A percentile compares a stretch with the other conserved stretches of the same genome.
phyloP scores from a whole-genome alignment of 768 basidiomycete genomes.

The Mycena metata region DNA sequence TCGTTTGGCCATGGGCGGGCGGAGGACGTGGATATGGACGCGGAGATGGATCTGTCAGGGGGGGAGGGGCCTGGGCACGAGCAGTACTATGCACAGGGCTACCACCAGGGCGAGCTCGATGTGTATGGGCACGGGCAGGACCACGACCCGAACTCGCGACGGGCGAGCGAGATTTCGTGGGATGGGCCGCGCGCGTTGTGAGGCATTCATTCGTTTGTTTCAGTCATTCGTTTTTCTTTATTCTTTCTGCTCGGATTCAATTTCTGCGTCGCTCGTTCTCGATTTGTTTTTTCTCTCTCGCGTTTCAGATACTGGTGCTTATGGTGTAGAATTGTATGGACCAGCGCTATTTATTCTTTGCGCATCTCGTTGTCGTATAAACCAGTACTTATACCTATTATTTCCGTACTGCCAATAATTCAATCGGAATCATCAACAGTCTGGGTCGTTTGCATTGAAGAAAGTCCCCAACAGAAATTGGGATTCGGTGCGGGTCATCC shows the following conservation, averaged over 20 bases:
- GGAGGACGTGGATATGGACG: slow-evolving; percentile 24
- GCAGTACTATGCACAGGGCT: slow-evolving; percentile 34
- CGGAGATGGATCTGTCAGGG: slow-evolving; percentile 9
- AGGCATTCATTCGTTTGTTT: slow-evolving; percentile 38
- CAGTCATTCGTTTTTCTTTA: slow-evolving; percentile 34
- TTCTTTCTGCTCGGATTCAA: neutral
- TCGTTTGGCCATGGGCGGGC: slow-evolving; percentile 42
- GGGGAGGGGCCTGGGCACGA: slow-evolving; percentile 1
- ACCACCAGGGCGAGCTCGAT: slow-evolving; percentile 44
- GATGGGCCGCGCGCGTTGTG: slow-evolving; percentile 58
- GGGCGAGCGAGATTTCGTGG: slow-evolving; percentile 52
- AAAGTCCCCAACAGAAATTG: too few relatives aligned
- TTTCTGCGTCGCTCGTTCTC: slow-evolving; percentile 15
- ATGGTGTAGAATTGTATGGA: slow-evolving; percentile 38
- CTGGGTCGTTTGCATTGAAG: too few relatives aligned
- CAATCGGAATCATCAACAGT: neutral
- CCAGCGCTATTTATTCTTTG: slow-evolving; percentile 24
- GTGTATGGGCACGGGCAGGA: slow-evolving; percentile 40
- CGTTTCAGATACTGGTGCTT: slow-evolving; percentile 40
- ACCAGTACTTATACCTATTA: slow-evolving; percentile 39
- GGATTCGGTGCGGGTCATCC: too few relatives aligned
- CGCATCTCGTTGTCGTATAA: slow-evolving; percentile 11
- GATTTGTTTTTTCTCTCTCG: slow-evolving; percentile 13
- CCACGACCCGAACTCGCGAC: slow-evolving; percentile 43
- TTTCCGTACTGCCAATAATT: slow-evolving; percentile 34